Evolutionary conservation across 2,329 filamentous ascomycete genomes (phyloP), one percentile per base, ranked within the genome.

Genomic region (Aureobasidium lini): DNA sequence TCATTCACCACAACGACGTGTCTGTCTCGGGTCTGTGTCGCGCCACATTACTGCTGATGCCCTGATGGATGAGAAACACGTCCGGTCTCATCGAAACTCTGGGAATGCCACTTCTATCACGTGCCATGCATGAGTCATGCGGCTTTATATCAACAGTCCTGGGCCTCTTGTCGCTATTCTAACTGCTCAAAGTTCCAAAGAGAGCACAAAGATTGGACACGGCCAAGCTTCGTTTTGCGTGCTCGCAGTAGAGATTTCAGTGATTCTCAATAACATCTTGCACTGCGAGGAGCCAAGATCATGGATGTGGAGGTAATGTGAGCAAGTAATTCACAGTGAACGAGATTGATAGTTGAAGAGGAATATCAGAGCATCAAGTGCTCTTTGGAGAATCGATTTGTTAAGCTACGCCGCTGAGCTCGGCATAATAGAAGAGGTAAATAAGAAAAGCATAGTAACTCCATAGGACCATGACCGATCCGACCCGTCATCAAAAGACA

Each of bases 1-100:
- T 84, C 64, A 47, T 36, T 56, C 52, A 56, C 18, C 75, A 57
- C 32, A 44, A 36, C 52, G 5, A 13, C 40, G 29, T 44, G 60
- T 34, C 57, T 61, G 48, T 61, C 73, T 73, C 42, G 64, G 65
- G 62, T 65, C 56, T 40, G 23, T 53, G 37, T 16, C 10, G 39
- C 44, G 52, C 37, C 50, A 54, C 39, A 18, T 43, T 7, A 3
- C 29, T 13, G 28, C 10, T 5, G 28, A 9, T 15, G 8, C 8
- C 18, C 11, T n/a, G 8, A 10, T 23, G n/a, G 16, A 18, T 5
- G 28, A 42, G 29, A 16, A 23, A 3, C 29, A 43, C 13, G 9
- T 46, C 18, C 13, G 18, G 40, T 46, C 40, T 9, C 40, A 7
- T 46, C 15, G 16, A 46, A 11, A 28, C 5, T 23, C 50, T 34